Percentiles rank a stretch among this genome's conserved stretches.
phyloP scores from a whole-genome alignment of 2,329 filamentous ascomycete species.

The Arthroderma sp. region DNA sequence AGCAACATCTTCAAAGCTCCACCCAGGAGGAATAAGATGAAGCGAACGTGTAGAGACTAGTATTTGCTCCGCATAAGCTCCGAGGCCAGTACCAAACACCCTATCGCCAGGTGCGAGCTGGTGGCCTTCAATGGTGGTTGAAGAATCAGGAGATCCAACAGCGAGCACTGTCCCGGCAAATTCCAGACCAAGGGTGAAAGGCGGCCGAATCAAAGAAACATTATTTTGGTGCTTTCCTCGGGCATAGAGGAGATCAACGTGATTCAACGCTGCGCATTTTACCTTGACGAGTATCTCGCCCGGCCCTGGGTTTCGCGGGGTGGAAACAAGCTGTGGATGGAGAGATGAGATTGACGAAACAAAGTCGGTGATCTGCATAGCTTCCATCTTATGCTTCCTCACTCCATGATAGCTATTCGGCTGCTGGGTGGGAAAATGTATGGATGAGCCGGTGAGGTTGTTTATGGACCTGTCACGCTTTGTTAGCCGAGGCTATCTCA shows the following conservation, averaged over 20 bases:
- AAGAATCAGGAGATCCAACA: conserved; percentile 16
- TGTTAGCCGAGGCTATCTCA: too few species aligned
- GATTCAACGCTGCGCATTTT: conserved; percentile 45
- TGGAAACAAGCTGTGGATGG: conserved; percentile 19
- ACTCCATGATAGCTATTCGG: conserved; percentile 1
- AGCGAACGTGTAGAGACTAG: conserved; percentile 28
- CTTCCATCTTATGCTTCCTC: conserved; percentile 22
- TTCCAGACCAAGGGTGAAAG: conserved; percentile 48
- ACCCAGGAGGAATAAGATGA: conserved; percentile 32
- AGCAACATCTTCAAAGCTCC: conserved; percentile 39
- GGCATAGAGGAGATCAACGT: conserved; percentile 48
- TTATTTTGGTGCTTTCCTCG: conserved; percentile 50
- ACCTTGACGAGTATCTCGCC: conserved; percentile 35
- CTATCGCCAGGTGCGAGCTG: conserved; percentile 34
- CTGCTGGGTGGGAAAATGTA: not conserved
- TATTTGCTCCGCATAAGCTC: conserved; percentile 42
- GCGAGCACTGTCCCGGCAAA: conserved; percentile 42
- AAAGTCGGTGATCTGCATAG: conserved; percentile 27
- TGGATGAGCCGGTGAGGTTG: not conserved
- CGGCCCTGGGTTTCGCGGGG: conserved; percentile 19
- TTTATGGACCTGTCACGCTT: not conserved
- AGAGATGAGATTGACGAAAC: conserved; percentile 20
- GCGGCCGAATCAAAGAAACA: conserved; percentile 40
- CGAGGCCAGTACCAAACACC: conserved; percentile 41
- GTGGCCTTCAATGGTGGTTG: not conserved